phyloP scores from a whole-genome alignment of 1,139 yeast genomes.

The Debaryomyces coudertii region DNA sequence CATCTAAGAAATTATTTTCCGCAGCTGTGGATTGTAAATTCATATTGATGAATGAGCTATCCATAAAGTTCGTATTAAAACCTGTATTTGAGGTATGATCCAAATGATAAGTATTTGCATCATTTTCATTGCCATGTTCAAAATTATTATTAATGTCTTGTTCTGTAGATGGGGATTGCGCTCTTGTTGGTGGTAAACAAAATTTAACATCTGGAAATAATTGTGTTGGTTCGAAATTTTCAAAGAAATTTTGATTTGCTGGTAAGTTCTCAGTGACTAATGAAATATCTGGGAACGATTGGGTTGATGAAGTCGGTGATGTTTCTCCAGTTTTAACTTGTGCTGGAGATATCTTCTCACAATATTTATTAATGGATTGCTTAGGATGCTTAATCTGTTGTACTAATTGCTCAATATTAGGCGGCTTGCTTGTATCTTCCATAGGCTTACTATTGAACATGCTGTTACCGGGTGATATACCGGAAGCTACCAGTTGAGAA shows the following conservation, averaged over 20 bases:
- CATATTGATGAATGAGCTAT: conserved; percentile 49
- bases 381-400: conserved; percentile 30
- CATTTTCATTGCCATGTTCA: conserved; percentile 3
- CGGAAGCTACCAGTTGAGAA: conserved; percentile 22
- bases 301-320: conserved; percentile 43
- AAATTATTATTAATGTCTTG: conserved; percentile 4
- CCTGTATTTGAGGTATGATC: conserved; percentile 13
- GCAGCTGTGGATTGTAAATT: conserved; percentile 47
- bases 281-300: conserved; percentile 50
- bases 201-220: conserved; percentile 44
- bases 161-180: conserved; percentile 36
- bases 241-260: conserved; percentile 44
- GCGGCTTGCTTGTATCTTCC: conserved; percentile 10
- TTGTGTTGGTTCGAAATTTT: conserved; percentile 53
- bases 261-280: conserved; percentile 51
- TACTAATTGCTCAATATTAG: conserved; percentile 37
- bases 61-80: conserved; percentile 47
- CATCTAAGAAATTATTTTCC: conserved; percentile 35
- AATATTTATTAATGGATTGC: conserved; percentile 8
- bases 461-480: conserved; percentile 38
- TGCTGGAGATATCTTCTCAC: conserved; percentile 14
- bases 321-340: conserved; percentile 24
- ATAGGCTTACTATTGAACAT: conserved; percentile 20
- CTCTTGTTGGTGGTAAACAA: conserved; percentile 43
- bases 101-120: conserved; percentile 19